Evolutionary conservation across 2,329 filamentous ascomycete species (phyloP).

Genomic region (Penicillium sumatraense): DNA sequence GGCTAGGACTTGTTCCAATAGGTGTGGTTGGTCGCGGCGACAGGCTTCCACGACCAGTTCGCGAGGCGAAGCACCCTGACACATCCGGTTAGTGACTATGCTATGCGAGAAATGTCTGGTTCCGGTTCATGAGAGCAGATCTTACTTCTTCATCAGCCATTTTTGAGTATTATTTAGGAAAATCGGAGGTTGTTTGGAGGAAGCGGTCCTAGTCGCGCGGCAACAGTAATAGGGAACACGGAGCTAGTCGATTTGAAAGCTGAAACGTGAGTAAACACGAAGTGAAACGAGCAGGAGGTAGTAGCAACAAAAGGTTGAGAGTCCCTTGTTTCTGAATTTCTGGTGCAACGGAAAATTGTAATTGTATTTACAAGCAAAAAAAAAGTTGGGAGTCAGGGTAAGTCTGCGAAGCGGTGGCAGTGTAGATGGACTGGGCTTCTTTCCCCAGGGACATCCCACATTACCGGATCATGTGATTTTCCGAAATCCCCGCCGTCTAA

Average conservation of each 20-base stretch:
- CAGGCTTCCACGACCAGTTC: conserved; percentile 92
- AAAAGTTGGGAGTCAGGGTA: conserved; percentile 7
- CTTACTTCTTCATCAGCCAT: conserved; percentile 52
- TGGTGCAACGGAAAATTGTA: not conserved
- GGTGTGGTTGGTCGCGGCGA: conserved; percentile 86
- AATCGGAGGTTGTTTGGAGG: not conserved
- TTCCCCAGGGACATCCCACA: conserved; percentile 26
- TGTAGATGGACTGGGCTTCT: conserved; percentile 11
- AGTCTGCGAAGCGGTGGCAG: conserved; percentile 5
- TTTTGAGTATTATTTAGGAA: conserved; percentile 9
- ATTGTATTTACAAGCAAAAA: conserved; percentile 23
- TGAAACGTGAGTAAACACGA: conserved; percentile 12
- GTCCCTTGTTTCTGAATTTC: not conserved
- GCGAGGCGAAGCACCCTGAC: conserved; percentile 78
- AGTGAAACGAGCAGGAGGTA: not conserved
- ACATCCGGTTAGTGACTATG: conserved; percentile 7
- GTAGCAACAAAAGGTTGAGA: not conserved
- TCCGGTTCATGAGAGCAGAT: no score
- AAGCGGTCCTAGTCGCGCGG: conserved; percentile 5
- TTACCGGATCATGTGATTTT: conserved; percentile 19
- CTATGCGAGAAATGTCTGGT: no score
- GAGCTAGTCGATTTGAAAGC: conserved; percentile 12
- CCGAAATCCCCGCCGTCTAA: conserved; percentile 12
- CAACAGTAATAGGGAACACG: conserved; percentile 10
- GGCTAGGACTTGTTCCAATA: conserved; percentile 75